Conservation (phyloP, 106 monocot genomes). For the Amphibolis antarctica region DNA sequence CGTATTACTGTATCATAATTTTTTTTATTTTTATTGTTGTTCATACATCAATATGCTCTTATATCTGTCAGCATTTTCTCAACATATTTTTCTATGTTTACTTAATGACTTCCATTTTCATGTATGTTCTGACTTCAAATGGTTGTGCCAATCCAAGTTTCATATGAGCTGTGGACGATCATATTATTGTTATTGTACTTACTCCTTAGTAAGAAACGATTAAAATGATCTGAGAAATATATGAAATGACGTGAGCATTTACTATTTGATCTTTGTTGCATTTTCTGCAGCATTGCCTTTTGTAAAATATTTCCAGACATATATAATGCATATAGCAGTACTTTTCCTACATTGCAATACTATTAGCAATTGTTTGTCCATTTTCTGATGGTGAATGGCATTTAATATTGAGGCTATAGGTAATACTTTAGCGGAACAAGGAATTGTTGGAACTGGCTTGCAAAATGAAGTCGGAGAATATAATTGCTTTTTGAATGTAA, state of each 20-base stretch:
- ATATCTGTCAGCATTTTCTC: too few relatives aligned
- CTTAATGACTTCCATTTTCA: too few relatives aligned
- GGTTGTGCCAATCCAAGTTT: too few relatives aligned
- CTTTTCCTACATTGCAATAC: constrained; percentile 11
- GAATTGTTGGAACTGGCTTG: constrained; percentile 52
- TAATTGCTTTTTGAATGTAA: constrained; percentile 96
- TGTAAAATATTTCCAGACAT: constrained; percentile 15
- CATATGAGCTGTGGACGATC: too few relatives aligned
- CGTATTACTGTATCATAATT: too few relatives aligned
- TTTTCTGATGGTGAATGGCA: constrained; percentile 5
- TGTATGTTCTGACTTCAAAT: too few relatives aligned
- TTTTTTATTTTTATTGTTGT: too few relatives aligned
- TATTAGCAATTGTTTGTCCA: constrained; percentile 1
- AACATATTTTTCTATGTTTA: too few relatives aligned
- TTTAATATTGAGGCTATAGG: constrained; percentile 16
- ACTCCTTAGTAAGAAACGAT: too few relatives aligned
- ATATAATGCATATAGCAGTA: constrained; percentile 21
- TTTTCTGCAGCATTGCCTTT: background rate
- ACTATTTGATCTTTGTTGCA: background rate
- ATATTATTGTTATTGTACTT: too few relatives aligned
- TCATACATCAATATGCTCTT: too few relatives aligned
- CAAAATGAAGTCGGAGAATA: constrained; percentile 89
- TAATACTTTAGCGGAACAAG: constrained; percentile 16
- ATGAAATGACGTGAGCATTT: background rate
- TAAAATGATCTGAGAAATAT: too few relatives aligned